phyloP scores from a whole-genome alignment of 73 alveolate genomes.

The Effrenium voratum region DNA sequence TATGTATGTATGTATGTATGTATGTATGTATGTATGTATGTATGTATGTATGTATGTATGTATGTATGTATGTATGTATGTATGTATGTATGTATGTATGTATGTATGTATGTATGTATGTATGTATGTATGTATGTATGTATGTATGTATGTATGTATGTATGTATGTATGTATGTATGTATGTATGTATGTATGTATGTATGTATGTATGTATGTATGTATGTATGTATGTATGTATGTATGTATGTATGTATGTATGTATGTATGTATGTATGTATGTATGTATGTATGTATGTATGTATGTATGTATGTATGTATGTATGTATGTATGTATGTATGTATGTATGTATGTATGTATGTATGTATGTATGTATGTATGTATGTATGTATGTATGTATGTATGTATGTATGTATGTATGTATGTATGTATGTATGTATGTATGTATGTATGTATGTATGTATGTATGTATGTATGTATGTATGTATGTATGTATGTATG shows the following conservation, averaged over 20 bases:
- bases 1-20: not conserved
- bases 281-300: not conserved
- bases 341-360: not conserved
- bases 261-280: too few species aligned
- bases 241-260: not conserved
- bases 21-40: not conserved
- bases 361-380: not conserved
- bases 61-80: not conserved
- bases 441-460: not conserved
- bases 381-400: too few species aligned
- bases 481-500: too few species aligned
- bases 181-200: not conserved
- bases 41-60: not conserved
- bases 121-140: not conserved
- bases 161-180: not conserved
- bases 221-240: not conserved
- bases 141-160: not conserved
- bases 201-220: not conserved
- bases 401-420: too few species aligned
- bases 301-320: not conserved
- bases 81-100: not conserved
- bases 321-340: not conserved
- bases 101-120: not conserved
- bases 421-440: too few species aligned
- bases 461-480: not conserved